Base-by-base conservation (phyloP, 2,329 filamentous ascomycete species). In the Calonectria hongkongensis region DNA sequence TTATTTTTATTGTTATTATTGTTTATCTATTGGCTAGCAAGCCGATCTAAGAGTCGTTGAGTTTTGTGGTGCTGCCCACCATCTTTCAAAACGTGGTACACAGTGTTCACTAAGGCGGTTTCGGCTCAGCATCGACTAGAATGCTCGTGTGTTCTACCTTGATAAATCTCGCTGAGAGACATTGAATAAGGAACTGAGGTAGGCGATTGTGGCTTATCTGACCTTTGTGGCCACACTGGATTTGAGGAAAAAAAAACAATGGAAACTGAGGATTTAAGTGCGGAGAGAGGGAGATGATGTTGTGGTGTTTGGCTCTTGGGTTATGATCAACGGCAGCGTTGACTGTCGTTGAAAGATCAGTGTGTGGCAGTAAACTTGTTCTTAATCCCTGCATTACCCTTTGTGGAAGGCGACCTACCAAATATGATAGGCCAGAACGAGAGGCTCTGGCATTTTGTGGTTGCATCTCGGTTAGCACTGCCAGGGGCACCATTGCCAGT, bases 301-400 rank as follows among this genome's bases (percentile, higher is more conserved):
- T 18, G 28, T 13, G 58, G 30, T 21, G 27, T 30, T 43, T 43
- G 47, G 41, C 8, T 63, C 21, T 21, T 21, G 21, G 13, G 18
- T 25, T 45, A 50, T 48, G 51, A 50, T 33, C n/a, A 68, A n/a
- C 28, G 28, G 30, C 54, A 39, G 16, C 25, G 54, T 21, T 41
- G 30, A 33, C 5, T 21, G 21, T 21, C 21, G 21, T 21, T 21
- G 25, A 8, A 27, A 30, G 45, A 39, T 13, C 41, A 30, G 21
- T 41, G 12, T 9, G n/a, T 8, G 36, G 28, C 18, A 15, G 43
- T 27, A 60, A 60, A 68, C 66, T 36, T 68, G 66, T 48, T 68
- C 54, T 47, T 68, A 43, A 60, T 39, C 41, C 54, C 43, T 56
- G 36, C 13, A 50, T 62, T 68, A 16, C 54, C 43, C 5, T 58